Evolutionary conservation across 2,329 filamentous ascomycete species (phyloP), one percentile per base, ranked within the genome.

Genomic region (Talaromyces sp.): DNA sequence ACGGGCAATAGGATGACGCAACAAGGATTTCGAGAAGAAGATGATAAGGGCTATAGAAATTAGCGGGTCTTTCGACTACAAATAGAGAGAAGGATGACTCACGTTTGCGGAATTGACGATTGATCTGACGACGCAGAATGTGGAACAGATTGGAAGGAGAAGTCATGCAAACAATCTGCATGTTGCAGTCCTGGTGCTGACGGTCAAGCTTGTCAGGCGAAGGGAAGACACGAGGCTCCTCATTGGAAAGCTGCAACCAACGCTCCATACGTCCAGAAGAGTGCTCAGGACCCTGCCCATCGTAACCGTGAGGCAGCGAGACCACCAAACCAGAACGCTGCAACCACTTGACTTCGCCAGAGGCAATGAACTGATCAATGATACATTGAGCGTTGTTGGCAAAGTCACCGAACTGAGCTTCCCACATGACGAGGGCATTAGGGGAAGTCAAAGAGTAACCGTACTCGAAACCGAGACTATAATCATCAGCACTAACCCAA

Each of bases 311-410:
- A 63, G 95, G 95, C 65, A 99, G 86, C 68, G 93, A 97, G 86
- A 98, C 90, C 72, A 99, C 92, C 60, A 99, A 88, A 74, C 95
- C 95, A 63, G 93, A 97, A 80, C 95, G 90, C 84, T 99, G 95
- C 81, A 98, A 90, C 95, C 95, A 99, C 84, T 99, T 99, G 70
- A 91, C 89, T 82, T 99, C 95, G 76, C 95, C 95, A 68, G 95
- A 97, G 60, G 95, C 94, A 73, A 99, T 90, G 82, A 99, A 99
- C 81, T 99, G 95, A 79, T 99, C 95, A 75, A 99, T 96, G 80
- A 99, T 96, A 79, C 93, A 96, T 82, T 99, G 95, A 50, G 95
- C 94, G 75, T 97, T 99, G 86, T 99, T 99, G 85, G 95, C 95
- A 74, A 99, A 99, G 81, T 99, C 95, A 85, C 95, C 95, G 75